phyloP scores from a whole-genome alignment of 169 alveolate species.

The Plasmodium knowlesi region DNA sequence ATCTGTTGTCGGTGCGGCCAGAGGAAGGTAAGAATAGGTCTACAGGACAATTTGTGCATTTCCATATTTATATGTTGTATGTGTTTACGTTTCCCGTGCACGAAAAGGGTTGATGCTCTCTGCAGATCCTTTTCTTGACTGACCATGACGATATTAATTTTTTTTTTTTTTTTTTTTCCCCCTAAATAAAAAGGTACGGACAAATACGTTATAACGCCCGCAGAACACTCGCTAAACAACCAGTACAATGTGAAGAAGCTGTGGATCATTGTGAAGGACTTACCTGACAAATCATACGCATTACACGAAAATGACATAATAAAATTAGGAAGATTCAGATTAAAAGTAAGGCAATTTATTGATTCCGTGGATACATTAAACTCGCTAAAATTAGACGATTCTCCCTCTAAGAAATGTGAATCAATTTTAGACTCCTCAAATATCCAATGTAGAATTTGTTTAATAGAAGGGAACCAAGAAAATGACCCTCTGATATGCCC shows the following conservation, averaged over 20 bases:
- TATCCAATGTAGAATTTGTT: conserved; percentile 93
- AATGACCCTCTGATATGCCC: conserved; percentile 92
- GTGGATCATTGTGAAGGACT: conserved; percentile 92
- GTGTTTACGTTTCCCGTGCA: not conserved
- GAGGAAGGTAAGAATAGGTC: conserved; percentile 42
- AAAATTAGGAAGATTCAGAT: conserved; percentile 94
- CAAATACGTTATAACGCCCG: conserved; percentile 82
- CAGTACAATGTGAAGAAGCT: conserved; percentile 87
- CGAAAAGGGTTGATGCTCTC: not conserved
- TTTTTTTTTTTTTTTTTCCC: not conserved
- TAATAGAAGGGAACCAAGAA: conserved; percentile 91
- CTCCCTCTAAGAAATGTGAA: conserved; percentile 61
- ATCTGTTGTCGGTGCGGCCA: conserved; percentile 66
- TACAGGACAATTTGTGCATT: not conserved
- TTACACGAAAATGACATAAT: conserved; percentile 93
- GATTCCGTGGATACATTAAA: conserved; percentile 69
- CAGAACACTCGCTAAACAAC: conserved; percentile 78
- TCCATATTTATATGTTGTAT: not conserved
- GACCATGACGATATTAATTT: not conserved
- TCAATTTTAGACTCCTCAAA: conserved; percentile 33
- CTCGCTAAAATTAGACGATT: conserved; percentile 48
- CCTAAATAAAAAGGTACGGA: not conserved
- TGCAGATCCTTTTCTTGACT: not conserved
- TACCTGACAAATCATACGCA: conserved; percentile 87
- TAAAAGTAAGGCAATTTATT: conserved; percentile 91